Conservation (phyloP, 2,329 filamentous ascomycete species). For the Alternaria solani region DNA sequence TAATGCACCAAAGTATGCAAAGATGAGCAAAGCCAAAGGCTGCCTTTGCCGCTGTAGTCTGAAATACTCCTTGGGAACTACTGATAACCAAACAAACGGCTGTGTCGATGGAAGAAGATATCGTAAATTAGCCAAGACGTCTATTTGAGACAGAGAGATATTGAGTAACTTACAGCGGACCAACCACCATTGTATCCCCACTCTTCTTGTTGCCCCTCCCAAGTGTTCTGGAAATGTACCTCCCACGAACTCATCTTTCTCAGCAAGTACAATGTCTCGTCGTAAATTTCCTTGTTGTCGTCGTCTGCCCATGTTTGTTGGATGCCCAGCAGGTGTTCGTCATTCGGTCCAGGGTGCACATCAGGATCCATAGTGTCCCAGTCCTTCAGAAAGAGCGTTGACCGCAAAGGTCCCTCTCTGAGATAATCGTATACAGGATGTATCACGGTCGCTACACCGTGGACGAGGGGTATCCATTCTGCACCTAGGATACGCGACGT, state of each 20-base stretch:
- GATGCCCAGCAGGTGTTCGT: constrained; percentile 15
- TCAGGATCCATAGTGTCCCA: constrained; percentile 23
- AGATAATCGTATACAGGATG: constrained; percentile 16
- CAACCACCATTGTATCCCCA: constrained; percentile 22
- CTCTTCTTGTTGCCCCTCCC: background rate
- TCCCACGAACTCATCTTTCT: constrained; percentile 23
- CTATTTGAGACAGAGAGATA: background rate
- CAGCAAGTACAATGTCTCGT: constrained; percentile 17
- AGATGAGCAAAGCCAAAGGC: constrained; percentile 26
- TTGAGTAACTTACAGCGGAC: constrained; percentile 7
- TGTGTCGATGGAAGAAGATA: background rate
- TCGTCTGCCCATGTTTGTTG: constrained; percentile 17
- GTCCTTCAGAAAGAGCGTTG: constrained; percentile 19
- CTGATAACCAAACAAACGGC: constrained; percentile 30
- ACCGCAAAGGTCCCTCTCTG: constrained; percentile 19
- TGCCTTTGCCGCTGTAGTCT: constrained; percentile 27
- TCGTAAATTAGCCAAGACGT: background rate
- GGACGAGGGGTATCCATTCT: constrained; percentile 31
- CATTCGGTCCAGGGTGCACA: constrained; percentile 4
- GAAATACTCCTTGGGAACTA: constrained; percentile 22
- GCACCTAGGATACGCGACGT: constrained; percentile 26
- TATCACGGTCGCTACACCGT: constrained; percentile 21
- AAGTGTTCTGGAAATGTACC: constrained; percentile 12
- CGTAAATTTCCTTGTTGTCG: constrained; percentile 17
- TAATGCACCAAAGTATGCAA: constrained; percentile 28